These are phyloP conservation scores for Mrakiaceae sp. DNA, from an alignment of 1,284 basidiomycete species.

Conservation along the genomic window DNA sequence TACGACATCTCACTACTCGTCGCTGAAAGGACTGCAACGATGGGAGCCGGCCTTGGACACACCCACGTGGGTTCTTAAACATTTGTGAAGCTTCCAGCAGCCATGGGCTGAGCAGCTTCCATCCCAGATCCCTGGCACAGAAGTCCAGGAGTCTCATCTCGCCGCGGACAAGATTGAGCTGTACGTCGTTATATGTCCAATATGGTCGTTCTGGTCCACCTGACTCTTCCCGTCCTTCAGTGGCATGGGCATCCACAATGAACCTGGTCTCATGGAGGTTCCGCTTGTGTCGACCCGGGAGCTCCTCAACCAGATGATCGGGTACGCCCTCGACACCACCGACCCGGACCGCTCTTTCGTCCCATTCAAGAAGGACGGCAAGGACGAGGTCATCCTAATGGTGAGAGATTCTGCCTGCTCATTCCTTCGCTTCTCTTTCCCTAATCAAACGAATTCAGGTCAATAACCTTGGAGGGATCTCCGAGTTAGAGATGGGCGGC, in stretches of 20 bases:
- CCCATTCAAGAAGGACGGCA: constrained; percentile 55
- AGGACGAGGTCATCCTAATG: constrained; percentile 44
- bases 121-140: constrained; percentile 65
- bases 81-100: not conserved
- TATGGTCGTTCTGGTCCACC: not conserved
- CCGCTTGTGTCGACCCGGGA: constrained; percentile 49
- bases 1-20: constrained; percentile 57
- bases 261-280: constrained; percentile 65
- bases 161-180: constrained; percentile 62
- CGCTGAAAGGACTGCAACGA: constrained; percentile 53
- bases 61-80: constrained; percentile 53
- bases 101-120: not conserved
- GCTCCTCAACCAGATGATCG: constrained; percentile 60
- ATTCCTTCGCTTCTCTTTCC: constrained; percentile 32
- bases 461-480: constrained; percentile 74
- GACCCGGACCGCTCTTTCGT: constrained; percentile 80
- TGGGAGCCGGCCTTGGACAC: constrained; percentile 85
- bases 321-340: constrained; percentile 56
- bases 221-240: not conserved
- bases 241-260: constrained; percentile 62
- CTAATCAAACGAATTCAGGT: constrained; percentile 35
- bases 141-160: constrained; percentile 48
- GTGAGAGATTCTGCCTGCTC: constrained; percentile 20
- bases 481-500: constrained; percentile 70
- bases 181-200: constrained; percentile 20